Base-by-base conservation (phyloP, 495 filamentous ascomycete species). In the Bryoglossum gracile region DNA sequence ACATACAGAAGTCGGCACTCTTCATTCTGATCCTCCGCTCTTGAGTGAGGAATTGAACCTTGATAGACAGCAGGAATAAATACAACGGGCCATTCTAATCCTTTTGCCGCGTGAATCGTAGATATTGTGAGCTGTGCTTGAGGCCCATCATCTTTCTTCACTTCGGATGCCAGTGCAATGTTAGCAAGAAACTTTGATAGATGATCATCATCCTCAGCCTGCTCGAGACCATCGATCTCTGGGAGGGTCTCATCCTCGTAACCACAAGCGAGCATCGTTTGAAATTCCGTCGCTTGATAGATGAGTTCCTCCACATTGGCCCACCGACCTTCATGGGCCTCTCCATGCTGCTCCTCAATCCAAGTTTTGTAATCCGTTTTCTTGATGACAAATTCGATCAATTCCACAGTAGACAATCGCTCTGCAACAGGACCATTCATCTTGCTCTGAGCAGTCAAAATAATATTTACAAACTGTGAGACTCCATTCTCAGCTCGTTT, bases 81-180 rank as follows among this genome's bases (percentile, higher is more conserved):
- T 0, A 99, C 87, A 8, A 96, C 78, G 1, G 94, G 94, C 94
- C 94, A 99, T 60, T 99, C 94, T 0, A 99, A 71, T 3, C 94
- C 91, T 62, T 99, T 99, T 0, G 94, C 89, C 0, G 91, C 88
- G 61, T 99, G 94, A 19, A 99, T 96, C 0, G 94, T 99, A 10
- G 88, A 95, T 13, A 99, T 87, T 2, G 89, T 96, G 11, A 97
- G 80, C 58, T 85, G 80, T 10, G 80, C 75, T 17, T 75, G 69
- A n/a, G 68, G 61, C n/a, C 78, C 69, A 16, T 77, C 72, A 8
- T 81, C 75, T 14, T 72, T 71, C 41, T 77, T 77, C 0, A 83
- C 73, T 57, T 95, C 90, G 0, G 85, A 82, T 1, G 89, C 84
- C 19, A 99, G 67, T 0, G 90, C 81, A 3, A 96, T 81, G 62